Evolutionary conservation across 2,329 filamentous ascomycete species (phyloP).

Genomic region (Myriosclerotinia scirpicola): DNA sequence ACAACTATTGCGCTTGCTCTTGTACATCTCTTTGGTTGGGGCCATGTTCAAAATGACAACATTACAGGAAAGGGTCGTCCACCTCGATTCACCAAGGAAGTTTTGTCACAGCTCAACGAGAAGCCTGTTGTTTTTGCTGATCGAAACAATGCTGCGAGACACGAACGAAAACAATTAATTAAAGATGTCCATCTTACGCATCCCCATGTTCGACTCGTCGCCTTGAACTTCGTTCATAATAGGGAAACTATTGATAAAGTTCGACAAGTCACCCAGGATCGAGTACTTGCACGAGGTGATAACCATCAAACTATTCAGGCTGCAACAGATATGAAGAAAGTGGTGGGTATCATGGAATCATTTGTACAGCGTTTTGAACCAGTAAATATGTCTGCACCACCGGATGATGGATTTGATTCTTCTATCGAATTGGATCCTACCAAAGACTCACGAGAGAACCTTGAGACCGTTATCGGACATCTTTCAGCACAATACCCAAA

Average conservation of each 20-base stretch:
- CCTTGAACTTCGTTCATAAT: slow-evolving; percentile 85
- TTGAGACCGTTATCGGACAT: slow-evolving; percentile 73
- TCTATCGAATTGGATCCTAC: slow-evolving; percentile 82
- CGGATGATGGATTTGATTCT: slow-evolving; percentile 79
- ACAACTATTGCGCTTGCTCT: slow-evolving; percentile 86
- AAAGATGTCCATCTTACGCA: slow-evolving; percentile 68
- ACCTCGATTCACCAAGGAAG: slow-evolving; percentile 70
- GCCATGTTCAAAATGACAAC: slow-evolving; percentile 95
- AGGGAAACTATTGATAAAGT: slow-evolving; percentile 66
- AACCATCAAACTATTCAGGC: slow-evolving; percentile 98
- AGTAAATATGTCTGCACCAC: slow-evolving; percentile 62
- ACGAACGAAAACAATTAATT: slow-evolving; percentile 86
- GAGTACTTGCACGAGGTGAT: slow-evolving; percentile 83
- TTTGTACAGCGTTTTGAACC: slow-evolving; percentile 86
- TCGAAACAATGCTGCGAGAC: slow-evolving; percentile 87
- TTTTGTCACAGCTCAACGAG: slow-evolving; percentile 63
- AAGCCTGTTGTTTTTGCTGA: slow-evolving; percentile 82
- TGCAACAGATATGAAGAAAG: slow-evolving; percentile 68
- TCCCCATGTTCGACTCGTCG: slow-evolving; percentile 70
- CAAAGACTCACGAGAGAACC: slow-evolving; percentile 75
- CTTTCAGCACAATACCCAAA: slow-evolving; percentile 77
- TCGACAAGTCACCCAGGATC: slow-evolving; percentile 69
- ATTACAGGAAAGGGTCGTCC: slow-evolving; percentile 78
- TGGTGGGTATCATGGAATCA: slow-evolving; percentile 89
- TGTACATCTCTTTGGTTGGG: slow-evolving; percentile 82